These are phyloP conservation scores for Nemania bipapillata DNA, from an alignment of 2,329 filamentous ascomycete genomes.

Conservation along the genomic window DNA sequence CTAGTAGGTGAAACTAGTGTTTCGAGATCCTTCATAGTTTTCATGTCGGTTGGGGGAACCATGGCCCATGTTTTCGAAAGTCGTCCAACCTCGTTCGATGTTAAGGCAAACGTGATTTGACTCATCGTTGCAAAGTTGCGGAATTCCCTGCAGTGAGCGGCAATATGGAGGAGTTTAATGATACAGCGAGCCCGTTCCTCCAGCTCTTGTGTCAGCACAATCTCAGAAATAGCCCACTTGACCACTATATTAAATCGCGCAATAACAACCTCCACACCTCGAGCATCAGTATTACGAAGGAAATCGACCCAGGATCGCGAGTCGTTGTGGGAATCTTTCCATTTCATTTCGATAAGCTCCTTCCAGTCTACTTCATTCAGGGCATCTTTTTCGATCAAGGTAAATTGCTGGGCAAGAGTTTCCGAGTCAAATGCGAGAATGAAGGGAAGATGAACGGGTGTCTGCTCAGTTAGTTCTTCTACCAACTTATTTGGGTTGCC, in stretches of 20 bases:
- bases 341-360: conserved; percentile 83
- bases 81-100: conserved; percentile 76
- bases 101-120: conserved; percentile 80
- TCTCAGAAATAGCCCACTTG: conserved; percentile 85
- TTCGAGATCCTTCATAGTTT: conserved; percentile 75
- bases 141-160: conserved; percentile 76
- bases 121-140: conserved; percentile 87
- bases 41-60: conserved; percentile 72
- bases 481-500: conserved; percentile 51
- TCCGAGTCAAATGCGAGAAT: conserved; percentile 84
- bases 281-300: conserved; percentile 75
- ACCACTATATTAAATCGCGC: conserved; percentile 89
- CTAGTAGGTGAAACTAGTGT: conserved; percentile 77
- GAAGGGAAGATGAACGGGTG: conserved; percentile 76
- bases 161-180: conserved; percentile 85
- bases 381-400: conserved; percentile 85
- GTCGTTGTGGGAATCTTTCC: conserved; percentile 75
- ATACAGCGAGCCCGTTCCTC: conserved; percentile 80
- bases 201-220: conserved; percentile 76
- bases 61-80: conserved; percentile 77
- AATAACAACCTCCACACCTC: conserved; percentile 83
- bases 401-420: conserved; percentile 82
- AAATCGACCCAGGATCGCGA: conserved; percentile 85
- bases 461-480: conserved; percentile 52
- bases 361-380: conserved; percentile 90